Evolutionary conservation across 1,284 basidiomycete species (phyloP), one percentile per base, ranked within the genome.

Genomic region (Sporisorium exsertum): DNA sequence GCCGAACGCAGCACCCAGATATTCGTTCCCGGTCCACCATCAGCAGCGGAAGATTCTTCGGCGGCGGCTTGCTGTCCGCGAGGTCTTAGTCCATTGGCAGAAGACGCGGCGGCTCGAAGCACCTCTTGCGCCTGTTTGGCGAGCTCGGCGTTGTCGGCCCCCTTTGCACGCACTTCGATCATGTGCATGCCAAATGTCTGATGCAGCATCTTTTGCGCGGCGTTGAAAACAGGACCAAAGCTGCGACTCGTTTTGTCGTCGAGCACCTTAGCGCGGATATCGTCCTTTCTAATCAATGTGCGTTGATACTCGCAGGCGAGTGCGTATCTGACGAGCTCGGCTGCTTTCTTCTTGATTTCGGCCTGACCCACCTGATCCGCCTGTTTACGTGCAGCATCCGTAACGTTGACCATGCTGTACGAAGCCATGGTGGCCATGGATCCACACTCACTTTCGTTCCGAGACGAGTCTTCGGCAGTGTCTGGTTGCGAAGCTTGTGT

Each of bases 151-250:
- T 80, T 80, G 47, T 82, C 81, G 15, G 66, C 61, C 18, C 81
- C 81, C 16, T 58, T 63, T 5, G 64, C 45, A 16, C 81, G 72
- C 10, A 83, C 58, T 60, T 82, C 77, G 56, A 81, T 75, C 55
- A 83, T 63, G 49, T 72, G 42, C 27, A 67, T 64, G 5, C 77
- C 81, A 47, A 82, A 81, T 1, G 78, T 72, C 5, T 27, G 46
- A 20, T 65, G 56, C 9, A 83, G 77, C 20, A 72, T 59, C 65
- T 75, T 64, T 46, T 81, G 78, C 2, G 79, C 79, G n/a, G 58
- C 59, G 27, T 81, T 79, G 57, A 82, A 81, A 42, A 83, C 53
- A 32, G 65, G 63, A 12, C 51, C 70, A 22, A 82, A 80, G 20
- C 57, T 60, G 18, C 74, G 64, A 3, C 69, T 26, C 3, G 58